These are phyloP conservation scores for Aspergillus intermedius DNA, from an alignment of 2,329 filamentous ascomycete species.

Conservation along the genomic window DNA sequence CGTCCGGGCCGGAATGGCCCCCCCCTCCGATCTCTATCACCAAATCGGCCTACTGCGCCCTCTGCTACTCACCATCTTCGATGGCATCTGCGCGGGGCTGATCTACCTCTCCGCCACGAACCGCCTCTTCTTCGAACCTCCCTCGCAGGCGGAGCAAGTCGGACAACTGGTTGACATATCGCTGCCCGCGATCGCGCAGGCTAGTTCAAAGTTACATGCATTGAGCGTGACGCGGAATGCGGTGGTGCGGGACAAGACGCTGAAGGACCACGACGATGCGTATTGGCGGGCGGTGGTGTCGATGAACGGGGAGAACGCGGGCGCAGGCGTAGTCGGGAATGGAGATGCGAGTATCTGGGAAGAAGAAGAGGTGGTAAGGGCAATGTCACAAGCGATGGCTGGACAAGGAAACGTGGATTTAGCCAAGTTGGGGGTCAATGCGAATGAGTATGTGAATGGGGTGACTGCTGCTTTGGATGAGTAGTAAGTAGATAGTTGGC, in stretches of 20 bases:
- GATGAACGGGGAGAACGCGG: conserved; percentile 52
- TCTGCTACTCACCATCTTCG: conserved; percentile 57
- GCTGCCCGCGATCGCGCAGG: conserved; percentile 51
- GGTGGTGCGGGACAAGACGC: conserved; percentile 62
- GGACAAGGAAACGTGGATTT: conserved; percentile 48
- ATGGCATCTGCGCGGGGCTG: conserved; percentile 56
- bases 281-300: conserved; percentile 62
- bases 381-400: conserved; percentile 71
- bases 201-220: conserved; percentile 63
- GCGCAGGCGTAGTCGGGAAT: conserved; percentile 49
- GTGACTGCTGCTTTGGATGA: conserved; percentile 35
- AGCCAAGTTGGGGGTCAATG: conserved; percentile 36
- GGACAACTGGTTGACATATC: conserved; percentile 45
- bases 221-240: conserved; percentile 75
- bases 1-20: conserved; percentile 56
- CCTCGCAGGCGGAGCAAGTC: conserved; percentile 59
- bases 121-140: conserved; percentile 63
- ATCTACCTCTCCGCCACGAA: conserved; percentile 76
- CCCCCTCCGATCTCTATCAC: conserved; percentile 39
- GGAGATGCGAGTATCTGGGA: conserved; percentile 60
- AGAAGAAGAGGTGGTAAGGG: conserved; percentile 57
- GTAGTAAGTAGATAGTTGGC: conserved; percentile 4
- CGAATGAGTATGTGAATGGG: conserved; percentile 38
- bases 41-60: conserved; percentile 55
- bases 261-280: conserved; percentile 58